Conservation (phyloP, 139 green algal genomes). For the Chlorella sorokiniana region DNA sequence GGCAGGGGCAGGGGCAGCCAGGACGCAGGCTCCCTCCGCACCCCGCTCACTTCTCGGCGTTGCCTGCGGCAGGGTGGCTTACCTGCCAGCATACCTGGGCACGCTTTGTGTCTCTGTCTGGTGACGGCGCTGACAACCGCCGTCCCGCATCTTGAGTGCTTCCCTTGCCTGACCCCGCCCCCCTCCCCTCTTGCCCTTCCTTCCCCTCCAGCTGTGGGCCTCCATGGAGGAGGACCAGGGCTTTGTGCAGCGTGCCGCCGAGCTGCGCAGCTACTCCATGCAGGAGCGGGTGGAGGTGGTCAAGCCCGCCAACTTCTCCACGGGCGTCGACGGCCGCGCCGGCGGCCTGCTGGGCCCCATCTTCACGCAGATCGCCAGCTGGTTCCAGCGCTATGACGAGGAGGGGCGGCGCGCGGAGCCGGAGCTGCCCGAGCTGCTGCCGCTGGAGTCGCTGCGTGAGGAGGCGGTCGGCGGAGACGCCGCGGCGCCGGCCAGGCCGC, state of each 20-base stretch:
- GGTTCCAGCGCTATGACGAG: constrained; percentile 42
- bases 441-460: neutral
- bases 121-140: neutral
- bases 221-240: constrained; percentile 86
- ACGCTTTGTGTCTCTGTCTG: no score
- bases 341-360: constrained; percentile 23
- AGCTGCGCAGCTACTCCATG: constrained; percentile 78
- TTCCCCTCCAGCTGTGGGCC: constrained; percentile 77
- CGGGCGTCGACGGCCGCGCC: neutral
- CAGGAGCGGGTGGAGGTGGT: constrained; percentile 73
- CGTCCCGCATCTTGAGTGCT: neutral
- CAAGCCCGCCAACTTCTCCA: constrained; percentile 69
- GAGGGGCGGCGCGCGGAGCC: neutral
- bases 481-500: neutral
- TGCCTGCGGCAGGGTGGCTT: no score
- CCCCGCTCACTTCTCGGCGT: no score
- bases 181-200: neutral
- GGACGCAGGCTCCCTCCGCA: no score
- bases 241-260: constrained; percentile 74
- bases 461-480: neutral
- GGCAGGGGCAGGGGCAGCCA: neutral
- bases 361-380: constrained; percentile 30
- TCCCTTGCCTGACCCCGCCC: no score
- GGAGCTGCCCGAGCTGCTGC: constrained; percentile 9
- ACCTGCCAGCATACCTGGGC: no score